Evolutionary conservation across 2,329 filamentous ascomycete species (phyloP).

Genomic region (Paecilomyces formosus): DNA sequence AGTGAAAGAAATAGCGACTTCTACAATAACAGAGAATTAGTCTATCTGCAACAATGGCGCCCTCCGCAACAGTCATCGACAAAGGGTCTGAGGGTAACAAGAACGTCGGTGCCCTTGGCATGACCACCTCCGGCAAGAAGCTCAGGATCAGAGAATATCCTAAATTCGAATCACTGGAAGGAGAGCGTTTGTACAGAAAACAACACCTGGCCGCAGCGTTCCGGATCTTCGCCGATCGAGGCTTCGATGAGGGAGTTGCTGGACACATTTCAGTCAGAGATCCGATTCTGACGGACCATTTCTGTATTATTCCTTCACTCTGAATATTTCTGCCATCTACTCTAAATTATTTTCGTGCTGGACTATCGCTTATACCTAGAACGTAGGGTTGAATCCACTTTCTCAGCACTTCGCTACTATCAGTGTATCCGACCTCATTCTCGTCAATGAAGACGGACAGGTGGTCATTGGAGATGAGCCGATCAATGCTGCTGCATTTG

Average conservation of each 20-base stretch:
- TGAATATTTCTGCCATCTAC: no score
- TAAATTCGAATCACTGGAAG: conserved; percentile 31
- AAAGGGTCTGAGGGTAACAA: conserved; percentile 34
- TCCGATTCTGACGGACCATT: conserved; percentile 28
- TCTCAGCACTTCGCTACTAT: conserved; percentile 39
- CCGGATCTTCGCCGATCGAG: conserved; percentile 33
- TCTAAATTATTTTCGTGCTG: no score
- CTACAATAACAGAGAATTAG: not conserved
- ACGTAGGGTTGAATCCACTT: conserved; percentile 34
- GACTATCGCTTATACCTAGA: not conserved
- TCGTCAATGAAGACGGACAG: conserved; percentile 36
- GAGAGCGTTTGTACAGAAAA: conserved; percentile 37
- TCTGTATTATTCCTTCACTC: conserved; percentile 15
- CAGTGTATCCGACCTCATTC: conserved; percentile 34
- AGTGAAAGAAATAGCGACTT: not conserved
- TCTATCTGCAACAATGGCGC: conserved; percentile 23
- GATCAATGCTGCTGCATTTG: conserved; percentile 42
- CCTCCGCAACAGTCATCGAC: conserved; percentile 25
- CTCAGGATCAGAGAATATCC: conserved; percentile 43
- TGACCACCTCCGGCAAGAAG: conserved; percentile 37
- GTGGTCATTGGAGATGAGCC: conserved; percentile 33
- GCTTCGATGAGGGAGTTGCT: conserved; percentile 34
- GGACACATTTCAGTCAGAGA: conserved; percentile 41
- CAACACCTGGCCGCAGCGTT: conserved; percentile 42
- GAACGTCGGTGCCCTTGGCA: conserved; percentile 39